Evolutionary conservation across 768 basidiomycete genomes (phyloP).

Genomic region (Pulveroboletus ravenelii): DNA sequence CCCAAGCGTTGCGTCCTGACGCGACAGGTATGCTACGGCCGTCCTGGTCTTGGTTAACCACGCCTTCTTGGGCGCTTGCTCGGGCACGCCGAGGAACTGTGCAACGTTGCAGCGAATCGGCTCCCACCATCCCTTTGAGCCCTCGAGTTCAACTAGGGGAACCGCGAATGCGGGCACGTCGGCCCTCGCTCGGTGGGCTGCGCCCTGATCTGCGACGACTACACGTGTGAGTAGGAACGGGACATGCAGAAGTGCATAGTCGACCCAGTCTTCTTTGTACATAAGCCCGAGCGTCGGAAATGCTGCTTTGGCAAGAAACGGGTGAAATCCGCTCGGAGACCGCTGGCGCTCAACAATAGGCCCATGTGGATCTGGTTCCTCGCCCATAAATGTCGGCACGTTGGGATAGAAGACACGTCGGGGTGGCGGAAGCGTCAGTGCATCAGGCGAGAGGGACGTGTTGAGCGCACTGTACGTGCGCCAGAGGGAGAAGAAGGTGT

Average conservation of each 20-base stretch:
- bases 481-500: constrained; percentile 74
- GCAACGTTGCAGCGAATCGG: constrained; percentile 44
- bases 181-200: constrained; percentile 40
- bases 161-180: constrained; percentile 31
- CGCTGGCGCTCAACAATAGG: constrained; percentile 37
- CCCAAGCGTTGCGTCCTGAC: constrained; percentile 50
- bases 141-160: constrained; percentile 40
- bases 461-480: constrained; percentile 68
- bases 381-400: constrained; percentile 54
- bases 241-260: constrained; percentile 60
- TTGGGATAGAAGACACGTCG: constrained; percentile 73
- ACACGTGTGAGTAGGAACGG: constrained; percentile 75
- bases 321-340: constrained; percentile 64
- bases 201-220: constrained; percentile 73
- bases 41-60: constrained; percentile 31
- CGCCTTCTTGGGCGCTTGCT: constrained; percentile 15
- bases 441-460: constrained; percentile 39
- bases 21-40: constrained; percentile 63
- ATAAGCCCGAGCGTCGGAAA: constrained; percentile 65
- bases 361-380: constrained; percentile 26
- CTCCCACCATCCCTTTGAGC: constrained; percentile 66
- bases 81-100: constrained; percentile 36
- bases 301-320: constrained; percentile 64
- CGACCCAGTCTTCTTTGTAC: constrained; percentile 73
- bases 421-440: constrained; percentile 56